Evolutionary conservation across 2,329 filamentous ascomycete species (phyloP), one percentile per base, ranked within the genome.

Genomic region (Akanthomyces lecanii): DNA sequence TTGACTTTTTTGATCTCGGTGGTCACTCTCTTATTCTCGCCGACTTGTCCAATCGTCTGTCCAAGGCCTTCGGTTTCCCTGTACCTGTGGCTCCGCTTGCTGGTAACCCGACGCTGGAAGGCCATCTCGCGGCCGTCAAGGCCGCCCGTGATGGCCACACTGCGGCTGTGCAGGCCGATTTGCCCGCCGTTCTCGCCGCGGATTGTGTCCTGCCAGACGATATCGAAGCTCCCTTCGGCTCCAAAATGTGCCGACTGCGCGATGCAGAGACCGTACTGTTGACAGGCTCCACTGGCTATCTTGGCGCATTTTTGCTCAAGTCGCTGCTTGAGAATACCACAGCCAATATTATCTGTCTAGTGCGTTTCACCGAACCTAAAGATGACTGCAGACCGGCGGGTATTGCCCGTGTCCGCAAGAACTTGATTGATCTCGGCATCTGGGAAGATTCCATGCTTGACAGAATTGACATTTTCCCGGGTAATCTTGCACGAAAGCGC

Each of bases 1-100:
- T 91, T 72, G 89, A 87, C 72, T 94, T 94, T 74, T 94, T 93
- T 71, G 90, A 93, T 65, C 78, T 94, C 1, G 90, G 90, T 42
- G 90, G 90, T 0, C 90, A 94, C 73, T 92, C 89, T 0, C 77
- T 94, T 60, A 86, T 86, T 2, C 82, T 94, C n/a, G 90, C 90
- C 0, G 88, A 92, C 65, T 81, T 94, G 30, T 86, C 90, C n/a
- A 86, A 86, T 30, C 85, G 86, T 40, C 73, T 93, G 16, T 86
- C 88, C 0, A 85, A 85, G 64, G 82, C 82, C 0, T 92, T 91
- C 69, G 89, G 89, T 5, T 90, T 93, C 71, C 83, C 87, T 0
- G 84, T 94, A 1, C 87, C 89, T 2, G 81, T 93, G 21, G 84
- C 83, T 58, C 86, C 87, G 50, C 83, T 94, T 16, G 89, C 89